Evolutionary conservation across 2,329 filamentous ascomycete species (phyloP), one percentile per base, ranked within the genome.

Genomic region (Ceratocystis harringtonii): DNA sequence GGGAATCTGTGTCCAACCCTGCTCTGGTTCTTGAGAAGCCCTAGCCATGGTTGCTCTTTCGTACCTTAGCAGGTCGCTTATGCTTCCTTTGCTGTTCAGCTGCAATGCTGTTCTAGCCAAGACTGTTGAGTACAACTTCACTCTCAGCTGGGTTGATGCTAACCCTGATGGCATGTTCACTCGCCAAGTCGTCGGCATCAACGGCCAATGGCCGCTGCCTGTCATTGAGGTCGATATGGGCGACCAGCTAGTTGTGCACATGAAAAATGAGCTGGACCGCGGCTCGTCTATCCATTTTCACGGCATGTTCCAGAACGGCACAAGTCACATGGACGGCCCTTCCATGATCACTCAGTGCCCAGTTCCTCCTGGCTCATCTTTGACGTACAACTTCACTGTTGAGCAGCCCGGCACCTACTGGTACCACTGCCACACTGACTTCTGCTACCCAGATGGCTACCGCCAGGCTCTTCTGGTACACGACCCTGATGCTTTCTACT

Each of bases 151-250:
- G 83, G 81, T 85, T 15, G 78, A 74, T 64, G 79, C 80, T 7
- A 80, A 82, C 63, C 85, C 85, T 0, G 85, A 88, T 75, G 83
- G 83, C 2, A 71, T 76, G 44, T 77, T 78, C 36, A 73, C 76
- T 7, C 78, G 86, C 57, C 79, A 81, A 36, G 79, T 81, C 1
- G 84, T 88, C 70, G 84, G 83, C 10, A 82, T 89, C 71, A 89
- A 89, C 70, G 78, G 79, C 12, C 72, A 81, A 72, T 87, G 85
- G 82, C 85, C 86, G 2, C 78, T 84, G 30, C 86, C 86, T 0
- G 71, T 76, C 12, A 81, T 86, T 57, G 77, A 79, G 64, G 82
- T 80, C 6, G 78, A 76, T 64, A 77, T 79, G 67, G 82, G 81
- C 63, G 82, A 85, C 68, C 75, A 73, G 17, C 68, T 82, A 45